Conservation (phyloP, 2,329 filamentous ascomycete genomes). For the Fonsecaea nubica region DNA sequence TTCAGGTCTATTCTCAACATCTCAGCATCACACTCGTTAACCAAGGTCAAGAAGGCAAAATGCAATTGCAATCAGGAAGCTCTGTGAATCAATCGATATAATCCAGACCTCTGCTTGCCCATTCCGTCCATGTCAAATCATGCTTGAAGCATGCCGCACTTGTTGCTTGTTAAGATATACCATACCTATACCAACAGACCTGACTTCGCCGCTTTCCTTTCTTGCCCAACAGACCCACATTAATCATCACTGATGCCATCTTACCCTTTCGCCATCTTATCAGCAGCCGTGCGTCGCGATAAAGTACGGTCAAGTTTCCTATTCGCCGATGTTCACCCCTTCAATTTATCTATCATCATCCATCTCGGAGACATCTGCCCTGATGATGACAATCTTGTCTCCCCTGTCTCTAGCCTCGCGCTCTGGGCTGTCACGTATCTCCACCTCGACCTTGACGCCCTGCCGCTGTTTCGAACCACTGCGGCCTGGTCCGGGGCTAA, state of each 20-base stretch:
- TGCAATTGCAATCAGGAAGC: background rate
- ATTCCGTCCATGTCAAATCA: background rate
- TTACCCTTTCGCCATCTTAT: background rate
- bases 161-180: background rate
- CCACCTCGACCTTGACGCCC: constrained; percentile 37
- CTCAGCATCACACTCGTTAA: too few species aligned
- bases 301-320: background rate
- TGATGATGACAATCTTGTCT: constrained; percentile 37
- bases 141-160: background rate
- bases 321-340: background rate
- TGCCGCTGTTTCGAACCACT: constrained; percentile 33
- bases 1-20: too few species aligned
- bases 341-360: constrained; percentile 14
- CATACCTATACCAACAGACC: background rate
- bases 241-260: background rate
- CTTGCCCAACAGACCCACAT: background rate
- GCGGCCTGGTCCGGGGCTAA: constrained; percentile 33
- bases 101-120: background rate
- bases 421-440: constrained; percentile 38
- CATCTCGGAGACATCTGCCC: constrained; percentile 30
- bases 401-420: constrained; percentile 33
- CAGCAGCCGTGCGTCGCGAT: background rate
- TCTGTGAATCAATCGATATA: background rate
- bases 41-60: background rate
- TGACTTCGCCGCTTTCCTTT: background rate